These are phyloP conservation scores for Cochlearia excelsa DNA, from an alignment of 345 rosid species.

Conservation along the genomic window DNA sequence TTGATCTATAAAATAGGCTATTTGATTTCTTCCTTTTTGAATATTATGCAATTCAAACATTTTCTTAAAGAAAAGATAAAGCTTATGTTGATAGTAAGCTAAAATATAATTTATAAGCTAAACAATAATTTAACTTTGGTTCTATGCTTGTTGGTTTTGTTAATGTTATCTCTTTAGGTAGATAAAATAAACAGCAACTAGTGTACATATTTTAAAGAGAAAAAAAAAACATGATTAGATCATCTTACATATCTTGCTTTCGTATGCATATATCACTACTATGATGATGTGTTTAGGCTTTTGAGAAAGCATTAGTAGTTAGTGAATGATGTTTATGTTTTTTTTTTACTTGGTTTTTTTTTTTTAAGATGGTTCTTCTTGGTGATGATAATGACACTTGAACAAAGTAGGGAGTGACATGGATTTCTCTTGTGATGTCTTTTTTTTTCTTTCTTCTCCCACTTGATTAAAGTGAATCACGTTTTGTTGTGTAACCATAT, in stretches of 20 bases:
- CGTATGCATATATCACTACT: constrained; percentile 17
- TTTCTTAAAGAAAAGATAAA: neutral
- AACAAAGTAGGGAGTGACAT: constrained; percentile 44
- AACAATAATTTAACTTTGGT: constrained; percentile 2
- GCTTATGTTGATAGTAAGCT: constrained; percentile 9
- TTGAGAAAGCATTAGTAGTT: constrained; percentile 24
- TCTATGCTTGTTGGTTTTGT: constrained; percentile 7
- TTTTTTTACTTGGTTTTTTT: constrained; percentile 17
- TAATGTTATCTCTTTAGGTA: constrained; percentile 31
- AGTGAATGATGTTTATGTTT: constrained; percentile 31
- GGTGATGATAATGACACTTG: constrained; percentile 44
- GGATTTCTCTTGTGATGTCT: constrained; percentile 41
- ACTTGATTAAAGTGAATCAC: constrained; percentile 40
- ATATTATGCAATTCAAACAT: neutral
- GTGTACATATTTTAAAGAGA: constrained; percentile 15
- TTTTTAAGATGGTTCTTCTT: constrained; percentile 34
- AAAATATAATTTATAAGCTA: constrained; percentile 4
- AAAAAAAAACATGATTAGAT: constrained; percentile 26
- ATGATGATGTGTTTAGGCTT: constrained; percentile 30
- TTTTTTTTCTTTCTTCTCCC: constrained; percentile 35
- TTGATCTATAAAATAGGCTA: neutral
- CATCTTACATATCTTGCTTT: constrained; percentile 26
- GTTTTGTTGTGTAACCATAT: constrained; percentile 34
- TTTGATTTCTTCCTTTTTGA: neutral
- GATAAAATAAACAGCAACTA: constrained; percentile 15